A percentile compares a stretch with the other conserved stretches of the same genome.
Evolutionary conservation across 768 basidiomycete genomes (phyloP).

Genomic region (Rhodocollybia butyracea): DNA sequence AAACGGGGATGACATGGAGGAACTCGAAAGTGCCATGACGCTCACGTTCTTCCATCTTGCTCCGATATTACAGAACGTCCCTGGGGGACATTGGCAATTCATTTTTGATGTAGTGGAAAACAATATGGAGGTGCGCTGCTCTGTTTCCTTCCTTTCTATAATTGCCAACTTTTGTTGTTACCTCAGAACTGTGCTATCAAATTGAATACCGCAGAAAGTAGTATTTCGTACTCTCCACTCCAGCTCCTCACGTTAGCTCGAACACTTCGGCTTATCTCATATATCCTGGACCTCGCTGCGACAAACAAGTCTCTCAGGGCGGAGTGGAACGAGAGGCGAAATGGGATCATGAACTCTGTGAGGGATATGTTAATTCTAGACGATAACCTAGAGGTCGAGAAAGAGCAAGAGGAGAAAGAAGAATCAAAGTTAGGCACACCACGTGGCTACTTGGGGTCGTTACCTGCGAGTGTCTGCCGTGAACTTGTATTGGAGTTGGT

Average conservation of each 20-base stretch:
- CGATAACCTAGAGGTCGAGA: not conserved
- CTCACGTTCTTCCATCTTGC: slow-evolving; percentile 71
- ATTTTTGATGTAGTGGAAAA: slow-evolving; percentile 87
- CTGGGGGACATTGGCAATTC: slow-evolving; percentile 90
- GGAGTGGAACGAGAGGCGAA: slow-evolving; percentile 60
- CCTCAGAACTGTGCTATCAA: slow-evolving; percentile 47
- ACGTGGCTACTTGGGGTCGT: not conserved
- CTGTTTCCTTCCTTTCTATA: not conserved
- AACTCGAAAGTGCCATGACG: slow-evolving; percentile 73
- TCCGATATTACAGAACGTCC: slow-evolving; percentile 83
- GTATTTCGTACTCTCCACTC: not conserved
- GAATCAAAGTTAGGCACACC: not conserved
- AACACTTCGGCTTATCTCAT: slow-evolving; percentile 63
- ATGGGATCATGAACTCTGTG: slow-evolving; percentile 52
- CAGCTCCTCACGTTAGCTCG: slow-evolving; percentile 59
- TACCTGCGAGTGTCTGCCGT: slow-evolving; percentile 63
- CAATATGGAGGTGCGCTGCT: slow-evolving; percentile 71
- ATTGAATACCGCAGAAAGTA: not conserved
- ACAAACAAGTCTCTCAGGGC: slow-evolving; percentile 74
- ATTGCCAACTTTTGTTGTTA: not conserved
- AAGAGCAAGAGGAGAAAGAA: not conserved
- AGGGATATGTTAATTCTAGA: slow-evolving; percentile 38
- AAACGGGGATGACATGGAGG: slow-evolving; percentile 46
- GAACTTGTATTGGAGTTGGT: slow-evolving; percentile 69
- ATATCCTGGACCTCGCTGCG: slow-evolving; percentile 63